Evolutionary conservation across 106 monocot species (phyloP).

Genomic region (Dendrobium officinale): DNA sequence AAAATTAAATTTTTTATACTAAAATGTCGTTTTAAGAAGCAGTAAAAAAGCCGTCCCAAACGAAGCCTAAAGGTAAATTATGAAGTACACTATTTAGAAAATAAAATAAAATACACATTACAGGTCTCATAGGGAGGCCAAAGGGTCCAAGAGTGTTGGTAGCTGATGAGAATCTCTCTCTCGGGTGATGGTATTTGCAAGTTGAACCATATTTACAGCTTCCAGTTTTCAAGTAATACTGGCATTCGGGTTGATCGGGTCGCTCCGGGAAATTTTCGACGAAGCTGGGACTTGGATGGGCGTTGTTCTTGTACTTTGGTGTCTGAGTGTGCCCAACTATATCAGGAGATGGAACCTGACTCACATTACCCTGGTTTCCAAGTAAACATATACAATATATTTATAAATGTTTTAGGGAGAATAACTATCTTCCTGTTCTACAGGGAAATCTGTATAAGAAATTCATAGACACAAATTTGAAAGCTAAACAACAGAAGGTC

Average conservation of each 20-base stretch:
- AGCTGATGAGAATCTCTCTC: conserved; percentile 25
- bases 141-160: conserved; percentile 37
- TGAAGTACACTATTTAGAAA: background rate
- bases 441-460: no score
- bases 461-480: no score
- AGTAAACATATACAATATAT: background rate
- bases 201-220: conserved; percentile 65
- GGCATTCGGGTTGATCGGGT: conserved; percentile 77
- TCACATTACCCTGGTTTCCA: conserved; percentile 22
- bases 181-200: conserved; percentile 82
- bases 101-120: conserved; percentile 13
- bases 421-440: no score
- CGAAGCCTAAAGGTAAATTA: background rate
- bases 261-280: conserved; percentile 37
- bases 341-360: conserved; percentile 28
- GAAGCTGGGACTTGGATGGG: conserved; percentile 17
- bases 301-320: conserved; percentile 22
- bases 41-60: no score
- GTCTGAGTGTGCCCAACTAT: conserved; percentile 14
- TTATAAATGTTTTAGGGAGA: no score
- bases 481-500: no score
- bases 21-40: no score
- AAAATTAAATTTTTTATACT: no score
- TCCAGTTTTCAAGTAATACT: conserved; percentile 67
- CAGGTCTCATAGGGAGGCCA: conserved; percentile 76